Evolutionary conservation across 2,329 filamentous ascomycete species (phyloP), one percentile per base, ranked within the genome.

Genomic region (Cercospora nicotianae): DNA sequence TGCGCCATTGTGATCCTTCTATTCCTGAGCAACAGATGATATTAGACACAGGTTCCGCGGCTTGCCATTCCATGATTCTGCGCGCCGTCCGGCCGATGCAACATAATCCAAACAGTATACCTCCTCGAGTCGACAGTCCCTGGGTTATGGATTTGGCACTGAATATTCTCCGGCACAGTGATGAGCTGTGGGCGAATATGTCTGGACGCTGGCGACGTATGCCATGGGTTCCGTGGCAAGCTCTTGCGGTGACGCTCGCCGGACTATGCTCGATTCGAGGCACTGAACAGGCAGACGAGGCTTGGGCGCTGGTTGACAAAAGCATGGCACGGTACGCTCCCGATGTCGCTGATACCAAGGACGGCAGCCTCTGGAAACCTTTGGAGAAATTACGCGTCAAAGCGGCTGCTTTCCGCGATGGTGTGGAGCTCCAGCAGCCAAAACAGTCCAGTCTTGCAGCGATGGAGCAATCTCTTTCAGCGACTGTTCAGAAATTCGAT

Each of bases 161-260:
- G 18, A 81, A 83, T 16, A 80, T 82, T 60, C 80, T 86, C 61
- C 82, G 85, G 6, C 68, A 72, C 39, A 63, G 63, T 12, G 60
- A 71, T 26, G 45, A 60, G 10, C 42, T 70, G 26, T 70, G 67
- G 65, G 77, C 79, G 20, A 69, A 72, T 57, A 68, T 77, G 42
- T 77, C 74, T 1, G 77, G 79, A 12, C 76, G 80, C 3, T 85
- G 81, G 75, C 74, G 75, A 20, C 86, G 85, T 83, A 84, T 84
- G 80, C 78, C 80, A 0, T 87, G 85, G 74, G 82, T 85, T 13
- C 85, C 85, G 67, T 87, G 85, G 85, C 85, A 87, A 70, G 81
- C 84, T 7, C 76, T 87, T 0, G 84, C 85, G 1, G 84, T 87
- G 6, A 81, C 83, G 1, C 75, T 87, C 13, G 84, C 84, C 1